Evolutionary conservation across 306 rosid species (phyloP), one percentile per base, ranked within the genome.

Genomic region (Citrullus amarus): DNA sequence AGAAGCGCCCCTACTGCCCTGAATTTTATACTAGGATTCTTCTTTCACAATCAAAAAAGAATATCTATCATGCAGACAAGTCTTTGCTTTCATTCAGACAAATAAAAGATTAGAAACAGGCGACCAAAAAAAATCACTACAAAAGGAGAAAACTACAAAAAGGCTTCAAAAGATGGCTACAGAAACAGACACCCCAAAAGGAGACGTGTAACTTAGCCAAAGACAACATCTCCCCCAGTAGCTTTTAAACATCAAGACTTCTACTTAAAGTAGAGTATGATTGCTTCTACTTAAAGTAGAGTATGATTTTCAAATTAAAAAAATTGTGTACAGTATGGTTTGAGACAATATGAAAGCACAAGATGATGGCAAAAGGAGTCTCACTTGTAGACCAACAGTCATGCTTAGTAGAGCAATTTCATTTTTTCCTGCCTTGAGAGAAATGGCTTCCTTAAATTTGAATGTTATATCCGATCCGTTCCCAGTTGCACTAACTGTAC

Each of bases 311-410:
- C 54, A 13, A 25, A 48, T 48, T 48, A 61, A 28, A 30, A 61
- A 30, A 5, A 25, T 25, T 7, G 13, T 18, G 61, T 16, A 65
- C 46, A 15, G 48, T 69, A 11, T 12, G 75, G 75, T 69, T 69
- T 11, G 34, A 43, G 75, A 17, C 75, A 25, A 69, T 69, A 59
- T 39, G 56, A 3, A 59, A n/a, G 65, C 61, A 17, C 28, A 32
- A 55, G 30, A 75, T 30, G 32, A 38, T 66, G 50, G 82, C 57
- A 71, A 80, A 74, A 77, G 76, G 34, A 80, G 20, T 9, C 81
- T 75, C 79, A 89, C 97, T 87, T 86, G 95, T 60, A 92, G 88
- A 84, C 98, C 98, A 79, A 94, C 93, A 4, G 98, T 88, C 93
- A 94, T 85, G 92, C 95, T 84, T 79, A 94, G 84, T 15, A 94